These are phyloP conservation scores for Solanum hybrid DNA, from an alignment of 305 asterid genomes.

Conservation along the genomic window DNA sequence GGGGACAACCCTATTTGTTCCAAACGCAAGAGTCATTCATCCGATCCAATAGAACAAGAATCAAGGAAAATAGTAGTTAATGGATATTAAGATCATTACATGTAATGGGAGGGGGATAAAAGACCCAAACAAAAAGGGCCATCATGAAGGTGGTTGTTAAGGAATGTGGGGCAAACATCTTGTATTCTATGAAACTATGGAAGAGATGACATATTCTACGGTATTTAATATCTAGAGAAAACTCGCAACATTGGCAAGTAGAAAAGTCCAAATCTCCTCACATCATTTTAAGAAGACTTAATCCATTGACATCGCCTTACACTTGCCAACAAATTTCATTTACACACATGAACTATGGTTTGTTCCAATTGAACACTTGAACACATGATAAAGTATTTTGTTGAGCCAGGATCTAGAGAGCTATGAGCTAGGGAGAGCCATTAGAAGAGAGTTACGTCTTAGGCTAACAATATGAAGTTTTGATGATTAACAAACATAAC, in stretches of 20 bases:
- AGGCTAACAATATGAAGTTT: background rate
- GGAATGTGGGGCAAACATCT: background rate
- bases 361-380: background rate
- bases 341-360: background rate
- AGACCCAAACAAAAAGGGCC: background rate
- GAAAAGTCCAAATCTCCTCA: background rate
- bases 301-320: background rate
- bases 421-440: background rate
- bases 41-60: background rate
- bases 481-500: background rate
- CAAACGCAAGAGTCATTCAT: background rate
- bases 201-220: background rate
- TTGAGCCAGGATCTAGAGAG: background rate
- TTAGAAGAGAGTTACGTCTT: background rate
- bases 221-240: background rate
- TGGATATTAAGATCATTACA: background rate
- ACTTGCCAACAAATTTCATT: background rate
- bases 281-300: background rate
- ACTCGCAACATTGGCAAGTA: background rate
- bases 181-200: background rate
- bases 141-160: background rate
- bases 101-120: background rate
- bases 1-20: background rate
- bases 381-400: background rate
- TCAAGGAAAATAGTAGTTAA: background rate